Evolutionary conservation across 345 rosid species (phyloP).

Genomic region (Chamaenerion angustifolium): DNA sequence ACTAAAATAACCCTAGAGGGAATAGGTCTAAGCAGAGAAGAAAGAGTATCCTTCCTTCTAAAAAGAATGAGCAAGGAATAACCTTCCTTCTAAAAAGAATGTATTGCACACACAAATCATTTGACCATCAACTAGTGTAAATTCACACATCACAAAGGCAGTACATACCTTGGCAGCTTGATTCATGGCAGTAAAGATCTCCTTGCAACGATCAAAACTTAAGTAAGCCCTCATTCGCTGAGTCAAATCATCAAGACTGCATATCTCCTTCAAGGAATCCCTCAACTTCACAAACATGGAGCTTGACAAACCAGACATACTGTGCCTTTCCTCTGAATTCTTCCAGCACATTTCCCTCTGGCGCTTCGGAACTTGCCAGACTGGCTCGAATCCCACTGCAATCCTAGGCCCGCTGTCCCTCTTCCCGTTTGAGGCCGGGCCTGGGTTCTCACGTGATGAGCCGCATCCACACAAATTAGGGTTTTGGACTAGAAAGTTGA

Average conservation of each 20-base stretch:
- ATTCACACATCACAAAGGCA: neutral
- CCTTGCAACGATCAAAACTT: slow-evolving; percentile 53
- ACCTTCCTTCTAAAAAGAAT: too few species aligned
- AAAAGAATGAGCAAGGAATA: too few species aligned
- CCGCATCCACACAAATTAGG: slow-evolving; percentile 64
- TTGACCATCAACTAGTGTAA: too few species aligned
- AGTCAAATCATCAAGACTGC: slow-evolving; percentile 85
- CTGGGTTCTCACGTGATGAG: slow-evolving; percentile 7
- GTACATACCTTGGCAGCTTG: slow-evolving; percentile 51
- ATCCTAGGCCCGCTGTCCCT: slow-evolving; percentile 29
- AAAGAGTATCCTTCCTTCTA: too few species aligned
- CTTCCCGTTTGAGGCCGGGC: slow-evolving; percentile 23
- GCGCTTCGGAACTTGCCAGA: slow-evolving; percentile 59
- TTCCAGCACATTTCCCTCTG: slow-evolving; percentile 38
- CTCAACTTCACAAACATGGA: slow-evolving; percentile 27
- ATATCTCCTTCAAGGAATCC: slow-evolving; percentile 51
- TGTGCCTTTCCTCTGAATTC: slow-evolving; percentile 15
- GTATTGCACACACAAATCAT: too few species aligned
- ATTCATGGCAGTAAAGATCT: slow-evolving; percentile 50
- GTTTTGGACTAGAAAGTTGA: slow-evolving; percentile 56
- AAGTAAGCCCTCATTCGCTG: slow-evolving; percentile 53
- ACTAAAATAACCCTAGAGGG: neutral
- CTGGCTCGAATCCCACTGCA: slow-evolving; percentile 21
- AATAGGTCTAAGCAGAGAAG: too few species aligned
- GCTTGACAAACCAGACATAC: slow-evolving; percentile 16